Conservation (phyloP, 176 grass and related monocot genomes). For the Thinopyrum elongatum region DNA sequence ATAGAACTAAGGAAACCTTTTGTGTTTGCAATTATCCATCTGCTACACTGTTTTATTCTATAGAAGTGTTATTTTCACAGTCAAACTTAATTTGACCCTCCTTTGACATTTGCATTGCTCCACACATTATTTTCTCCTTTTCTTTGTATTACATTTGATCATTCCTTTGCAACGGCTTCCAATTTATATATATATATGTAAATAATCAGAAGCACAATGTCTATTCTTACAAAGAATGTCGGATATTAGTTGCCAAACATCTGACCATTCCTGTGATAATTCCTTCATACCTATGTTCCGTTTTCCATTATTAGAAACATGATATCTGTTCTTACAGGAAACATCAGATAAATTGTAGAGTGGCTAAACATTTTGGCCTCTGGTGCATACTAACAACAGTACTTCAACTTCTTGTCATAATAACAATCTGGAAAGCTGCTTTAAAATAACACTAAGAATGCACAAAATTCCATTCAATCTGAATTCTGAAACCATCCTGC, state of each 20-base stretch:
- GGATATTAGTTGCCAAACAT: background rate
- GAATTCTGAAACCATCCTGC: background rate
- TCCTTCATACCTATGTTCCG: background rate
- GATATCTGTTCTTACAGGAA: background rate
- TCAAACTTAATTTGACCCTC: background rate
- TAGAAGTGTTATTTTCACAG: background rate
- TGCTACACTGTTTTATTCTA: background rate
- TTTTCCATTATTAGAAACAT: background rate
- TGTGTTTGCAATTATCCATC: background rate
- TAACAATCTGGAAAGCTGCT: background rate
- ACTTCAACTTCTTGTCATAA: background rate
- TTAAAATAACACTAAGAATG: background rate
- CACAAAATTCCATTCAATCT: background rate
- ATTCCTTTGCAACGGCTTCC: background rate
- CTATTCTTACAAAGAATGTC: background rate
- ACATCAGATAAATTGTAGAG: background rate
- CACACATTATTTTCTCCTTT: background rate
- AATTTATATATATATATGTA: background rate
- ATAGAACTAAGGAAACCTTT: background rate
- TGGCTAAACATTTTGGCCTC: background rate
- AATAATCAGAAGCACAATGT: background rate
- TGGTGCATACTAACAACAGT: background rate
- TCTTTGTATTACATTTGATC: background rate
- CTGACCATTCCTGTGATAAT: background rate
- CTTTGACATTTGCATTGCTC: constrained; percentile 3